Evolutionary conservation across 1,284 basidiomycete species (phyloP).

Genomic region (Sanghuangporus baumii): DNA sequence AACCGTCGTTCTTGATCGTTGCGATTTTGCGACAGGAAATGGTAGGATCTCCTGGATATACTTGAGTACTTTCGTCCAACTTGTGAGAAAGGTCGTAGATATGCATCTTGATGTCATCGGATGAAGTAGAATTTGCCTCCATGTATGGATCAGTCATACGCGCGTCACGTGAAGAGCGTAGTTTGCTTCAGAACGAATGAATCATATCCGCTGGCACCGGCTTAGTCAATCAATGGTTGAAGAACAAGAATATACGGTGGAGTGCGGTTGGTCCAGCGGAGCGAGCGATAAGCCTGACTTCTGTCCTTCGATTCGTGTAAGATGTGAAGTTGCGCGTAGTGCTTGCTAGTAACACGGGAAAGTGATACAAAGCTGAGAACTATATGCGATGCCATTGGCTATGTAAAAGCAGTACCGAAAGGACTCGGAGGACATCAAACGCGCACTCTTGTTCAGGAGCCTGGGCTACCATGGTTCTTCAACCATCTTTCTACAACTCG

Average conservation of each 20-base stretch:
- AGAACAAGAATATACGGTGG: too few species aligned
- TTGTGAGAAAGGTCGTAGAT: slow-evolving; percentile 52
- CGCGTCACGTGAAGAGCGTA: not conserved
- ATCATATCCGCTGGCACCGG: too few species aligned
- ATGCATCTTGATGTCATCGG: not conserved
- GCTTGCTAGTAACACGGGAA: too few species aligned
- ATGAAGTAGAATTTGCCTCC: not conserved
- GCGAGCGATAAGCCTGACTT: too few species aligned
- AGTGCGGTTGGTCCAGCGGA: too few species aligned
- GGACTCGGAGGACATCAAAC: not conserved
- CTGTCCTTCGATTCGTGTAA: too few species aligned
- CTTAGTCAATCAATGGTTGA: too few species aligned
- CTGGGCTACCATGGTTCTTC: slow-evolving; percentile 35
- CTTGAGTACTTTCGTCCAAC: slow-evolving; percentile 35
- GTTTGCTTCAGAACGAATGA: not conserved
- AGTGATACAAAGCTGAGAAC: too few species aligned
- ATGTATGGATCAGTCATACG: not conserved
- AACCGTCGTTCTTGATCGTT: slow-evolving; percentile 40
- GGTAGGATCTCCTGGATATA: slow-evolving; percentile 53
- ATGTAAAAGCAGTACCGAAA: not conserved
- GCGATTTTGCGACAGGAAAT: slow-evolving; percentile 34
- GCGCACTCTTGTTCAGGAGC: slow-evolving; percentile 20
- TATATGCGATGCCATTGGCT: not conserved
- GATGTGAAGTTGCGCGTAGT: too few species aligned
- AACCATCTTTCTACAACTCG: slow-evolving; percentile 54